phyloP scores from a whole-genome alignment of 2,329 filamentous ascomycete species.

The Colletotrichum eremochloae region DNA sequence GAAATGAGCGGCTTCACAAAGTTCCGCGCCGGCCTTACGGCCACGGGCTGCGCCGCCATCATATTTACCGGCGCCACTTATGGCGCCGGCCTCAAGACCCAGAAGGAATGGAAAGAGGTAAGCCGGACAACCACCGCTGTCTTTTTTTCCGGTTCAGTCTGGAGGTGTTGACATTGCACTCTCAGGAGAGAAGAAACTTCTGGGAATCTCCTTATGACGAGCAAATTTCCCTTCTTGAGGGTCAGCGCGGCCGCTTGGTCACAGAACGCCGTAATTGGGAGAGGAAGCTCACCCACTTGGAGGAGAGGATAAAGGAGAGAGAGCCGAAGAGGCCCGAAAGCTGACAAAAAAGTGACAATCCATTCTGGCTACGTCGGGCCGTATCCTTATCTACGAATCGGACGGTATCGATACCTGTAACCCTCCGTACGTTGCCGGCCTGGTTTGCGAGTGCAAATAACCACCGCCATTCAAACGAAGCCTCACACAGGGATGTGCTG shows the following conservation, averaged over 20 bases:
- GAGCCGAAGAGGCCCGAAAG: slow-evolving; percentile 44
- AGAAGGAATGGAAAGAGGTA: slow-evolving; percentile 61
- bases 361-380: not conserved
- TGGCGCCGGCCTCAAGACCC: slow-evolving; percentile 63
- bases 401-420: not conserved
- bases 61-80: slow-evolving; percentile 62
- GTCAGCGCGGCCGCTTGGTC: slow-evolving; percentile 56
- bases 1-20: slow-evolving; percentile 43
- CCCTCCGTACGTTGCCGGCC: not conserved
- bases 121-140: slow-evolving; percentile 15
- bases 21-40: slow-evolving; percentile 48
- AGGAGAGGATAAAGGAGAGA: slow-evolving; percentile 55
- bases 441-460: not conserved
- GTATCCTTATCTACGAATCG: not conserved
- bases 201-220: slow-evolving; percentile 56
- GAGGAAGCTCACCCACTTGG: slow-evolving; percentile 57
- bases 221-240: slow-evolving; percentile 60
- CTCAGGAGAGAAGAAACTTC: slow-evolving; percentile 53
- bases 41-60: slow-evolving; percentile 61
- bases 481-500: not conserved
- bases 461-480: not conserved
- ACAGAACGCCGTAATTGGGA: slow-evolving; percentile 56
- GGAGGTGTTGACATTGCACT: not conserved
- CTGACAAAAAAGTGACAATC: not conserved
- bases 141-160: not conserved